Evolutionary conservation across 768 basidiomycete species (phyloP).

Genomic region (Boletus sp.): DNA sequence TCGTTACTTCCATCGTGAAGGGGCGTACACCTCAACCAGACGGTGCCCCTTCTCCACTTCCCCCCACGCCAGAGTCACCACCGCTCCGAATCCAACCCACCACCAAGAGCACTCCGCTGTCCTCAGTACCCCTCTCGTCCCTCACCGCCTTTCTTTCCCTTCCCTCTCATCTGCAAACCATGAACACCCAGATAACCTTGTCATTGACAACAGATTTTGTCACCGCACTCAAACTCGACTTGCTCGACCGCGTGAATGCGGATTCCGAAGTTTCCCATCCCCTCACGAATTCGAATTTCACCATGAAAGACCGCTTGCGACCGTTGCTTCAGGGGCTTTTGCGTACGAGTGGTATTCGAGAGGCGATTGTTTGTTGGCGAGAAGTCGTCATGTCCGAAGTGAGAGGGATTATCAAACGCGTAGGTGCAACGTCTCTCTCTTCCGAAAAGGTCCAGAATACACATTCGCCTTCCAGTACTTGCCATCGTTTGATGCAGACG

Average conservation of each 20-base stretch:
- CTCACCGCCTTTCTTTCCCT: conserved; percentile 72
- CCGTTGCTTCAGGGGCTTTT: conserved; percentile 78
- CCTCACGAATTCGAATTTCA: conserved; percentile 34
- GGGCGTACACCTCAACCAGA: conserved; percentile 13
- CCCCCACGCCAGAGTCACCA: conserved; percentile 37
- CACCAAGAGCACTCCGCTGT: conserved; percentile 29
- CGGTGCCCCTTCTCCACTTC: conserved; percentile 27
- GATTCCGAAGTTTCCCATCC: conserved; percentile 14
- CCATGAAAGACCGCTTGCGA: conserved; percentile 58
- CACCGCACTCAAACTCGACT: conserved; percentile 62
- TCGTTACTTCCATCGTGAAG: not conserved
- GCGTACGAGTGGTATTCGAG: conserved; percentile 67
- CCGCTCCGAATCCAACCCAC: conserved; percentile 4
- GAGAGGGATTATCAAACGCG: conserved; percentile 53
- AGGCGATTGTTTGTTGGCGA: conserved; percentile 66
- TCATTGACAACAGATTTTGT: conserved; percentile 78
- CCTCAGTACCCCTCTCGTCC: conserved; percentile 58
- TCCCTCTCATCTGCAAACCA: conserved; percentile 64
- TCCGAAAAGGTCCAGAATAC: not conserved
- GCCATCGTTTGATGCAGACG: conserved; percentile 55
- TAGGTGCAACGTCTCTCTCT: conserved; percentile 34
- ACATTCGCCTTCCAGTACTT: conserved; percentile 43
- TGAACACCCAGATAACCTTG: conserved; percentile 72
- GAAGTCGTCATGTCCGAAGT: conserved; percentile 64
- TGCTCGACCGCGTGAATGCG: conserved; percentile 50